Conservation (phyloP, 2,329 filamentous ascomycete species). For the Epichloe festucae region DNA sequence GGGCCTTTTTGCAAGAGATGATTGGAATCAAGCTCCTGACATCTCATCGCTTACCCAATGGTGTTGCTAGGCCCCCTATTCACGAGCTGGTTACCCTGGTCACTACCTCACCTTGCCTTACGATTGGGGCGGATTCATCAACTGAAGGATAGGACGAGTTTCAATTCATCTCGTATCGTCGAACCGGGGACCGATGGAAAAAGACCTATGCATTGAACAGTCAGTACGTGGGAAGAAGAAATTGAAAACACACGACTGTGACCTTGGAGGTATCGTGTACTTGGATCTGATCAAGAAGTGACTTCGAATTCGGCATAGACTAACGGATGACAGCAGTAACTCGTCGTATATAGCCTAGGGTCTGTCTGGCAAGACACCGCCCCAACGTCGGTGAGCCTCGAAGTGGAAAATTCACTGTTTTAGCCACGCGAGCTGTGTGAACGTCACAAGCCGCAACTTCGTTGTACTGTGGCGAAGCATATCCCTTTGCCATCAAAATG, state of each 20-base stretch:
- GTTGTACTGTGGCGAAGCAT: constrained; percentile 27
- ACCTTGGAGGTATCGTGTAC: constrained; percentile 15
- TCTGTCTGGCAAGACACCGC: constrained; percentile 5
- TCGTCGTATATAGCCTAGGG: neutral
- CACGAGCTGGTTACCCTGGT: neutral
- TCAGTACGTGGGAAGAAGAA: neutral
- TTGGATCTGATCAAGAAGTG: constrained; percentile 14
- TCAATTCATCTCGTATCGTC: neutral
- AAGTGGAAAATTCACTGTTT: constrained; percentile 9
- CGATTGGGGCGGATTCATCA: neutral
- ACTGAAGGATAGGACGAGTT: neutral
- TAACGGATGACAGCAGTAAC: constrained; percentile 9
- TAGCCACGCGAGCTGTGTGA: constrained; percentile 26
- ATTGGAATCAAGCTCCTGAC: neutral
- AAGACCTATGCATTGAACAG: neutral
- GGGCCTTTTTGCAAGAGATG: neutral
- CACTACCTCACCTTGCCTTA: neutral
- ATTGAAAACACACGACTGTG: neutral
- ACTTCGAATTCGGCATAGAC: constrained; percentile 9
- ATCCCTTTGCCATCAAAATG: neutral
- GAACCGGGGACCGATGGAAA: neutral
- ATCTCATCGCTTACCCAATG: neutral
- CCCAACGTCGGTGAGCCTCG: constrained; percentile 9
- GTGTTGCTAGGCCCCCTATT: neutral
- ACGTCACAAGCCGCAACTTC: constrained; percentile 23